Evolutionary conservation across 225 moss, liverwort and hornwort genomes (phyloP).

Genomic region (Thuidium tamariscinum): DNA sequence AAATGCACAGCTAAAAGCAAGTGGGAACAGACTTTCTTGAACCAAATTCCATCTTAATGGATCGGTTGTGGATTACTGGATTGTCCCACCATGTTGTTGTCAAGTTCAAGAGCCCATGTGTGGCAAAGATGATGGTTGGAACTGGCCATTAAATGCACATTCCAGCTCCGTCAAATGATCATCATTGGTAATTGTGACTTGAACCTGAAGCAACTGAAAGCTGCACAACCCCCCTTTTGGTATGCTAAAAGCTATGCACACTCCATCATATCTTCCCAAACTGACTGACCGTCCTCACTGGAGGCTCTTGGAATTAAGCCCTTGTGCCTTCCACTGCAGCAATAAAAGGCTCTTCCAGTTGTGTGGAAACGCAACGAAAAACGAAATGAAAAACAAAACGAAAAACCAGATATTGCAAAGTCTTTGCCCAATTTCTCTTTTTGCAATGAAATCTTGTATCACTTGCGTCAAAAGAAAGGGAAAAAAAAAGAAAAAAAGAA

Average conservation of each 20-base stretch:
- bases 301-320: background rate
- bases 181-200: background rate
- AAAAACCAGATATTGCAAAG: background rate
- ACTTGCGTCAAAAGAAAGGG: too few relatives aligned
- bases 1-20: too few relatives aligned
- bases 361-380: too few relatives aligned
- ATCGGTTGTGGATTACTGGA: background rate
- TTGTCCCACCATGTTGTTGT: background rate
- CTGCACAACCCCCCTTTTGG: background rate
- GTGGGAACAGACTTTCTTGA: background rate
- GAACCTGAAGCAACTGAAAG: background rate
- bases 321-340: background rate
- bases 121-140: background rate
- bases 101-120: background rate
- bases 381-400: background rate
- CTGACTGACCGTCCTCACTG: background rate
- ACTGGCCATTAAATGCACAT: background rate
- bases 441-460: too few relatives aligned
- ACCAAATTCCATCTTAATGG: background rate
- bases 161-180: background rate
- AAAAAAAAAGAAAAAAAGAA: too few relatives aligned
- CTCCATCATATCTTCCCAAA: background rate
- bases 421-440: background rate
- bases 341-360: background rate
- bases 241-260: background rate